Evolutionary conservation across 768 basidiomycete genomes (phyloP), one percentile per base, ranked within the genome.

Genomic region (Boletus reticuloceps): DNA sequence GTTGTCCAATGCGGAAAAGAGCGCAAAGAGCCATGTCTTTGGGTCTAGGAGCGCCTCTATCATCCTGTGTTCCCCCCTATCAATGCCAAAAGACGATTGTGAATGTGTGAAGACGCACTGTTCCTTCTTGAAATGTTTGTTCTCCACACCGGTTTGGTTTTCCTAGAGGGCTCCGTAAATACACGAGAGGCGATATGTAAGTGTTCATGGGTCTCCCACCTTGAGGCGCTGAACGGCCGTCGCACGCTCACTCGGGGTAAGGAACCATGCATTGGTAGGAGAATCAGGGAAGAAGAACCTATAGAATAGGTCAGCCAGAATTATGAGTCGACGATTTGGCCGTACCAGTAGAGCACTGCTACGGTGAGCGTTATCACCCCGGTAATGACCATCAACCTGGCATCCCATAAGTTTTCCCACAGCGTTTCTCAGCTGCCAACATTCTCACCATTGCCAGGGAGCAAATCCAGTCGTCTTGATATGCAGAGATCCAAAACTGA

Each of bases 141-240:
- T 91, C 70, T 91, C 89, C 11, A 90, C 80, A 31, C 89, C 90
- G 0, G 86, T 87, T 80, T 91, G 88, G 58, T 90, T 89, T 69
- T 75, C 79, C 82, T 85, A 58, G 7, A 20, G 12, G 19, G 6
- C 16, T 17, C 19, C 38, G 13, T 59, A 7, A 56, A 31, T 44
- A 40, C 34, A 17, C 13, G 4, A 20, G 32, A 32, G 4, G 7
- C 43, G 11, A 47, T 38, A 14, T 8, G 16, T 19, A 36, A 13
- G 41, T 2, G n/a, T 20, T 19, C 20, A n/a, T 37, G 5, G n/a
- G 11, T 38, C 54, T 19, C 43, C 4, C 22, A 83, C 84, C 75
- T 85, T 84, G 54, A 90, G 79, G 9, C 88, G 80, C 47, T 74
- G 77, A 22, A 90, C 75, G 1, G 88, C 88, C n/a, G 74, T 75